Base-by-base conservation (phyloP, 139 green algal genomes). In the Raphidocelis subcapitata region DNA sequence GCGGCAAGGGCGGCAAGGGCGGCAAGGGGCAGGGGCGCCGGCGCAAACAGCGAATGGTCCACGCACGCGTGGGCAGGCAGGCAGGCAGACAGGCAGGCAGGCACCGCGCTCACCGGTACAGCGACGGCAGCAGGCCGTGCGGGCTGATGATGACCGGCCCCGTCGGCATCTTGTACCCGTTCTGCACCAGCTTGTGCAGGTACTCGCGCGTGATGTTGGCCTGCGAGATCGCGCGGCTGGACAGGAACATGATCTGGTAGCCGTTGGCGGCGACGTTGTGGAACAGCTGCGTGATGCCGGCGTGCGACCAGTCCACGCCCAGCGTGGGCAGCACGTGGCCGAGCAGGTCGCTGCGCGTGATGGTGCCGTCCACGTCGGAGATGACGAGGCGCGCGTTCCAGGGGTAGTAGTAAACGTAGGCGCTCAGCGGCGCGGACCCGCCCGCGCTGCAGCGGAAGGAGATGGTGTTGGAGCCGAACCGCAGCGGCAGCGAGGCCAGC, bases 61-160 rank as follows among this genome's bases (percentile, higher is more conserved):
- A n/a, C n/a, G n/a, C n/a, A n/a, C n/a, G n/a, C n/a, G n/a, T n/a
- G n/a, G n/a, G n/a, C n/a, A n/a, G n/a, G n/a, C n/a, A n/a, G n/a
- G n/a, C n/a, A n/a, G n/a, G n/a, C n/a, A n/a, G n/a, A n/a, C n/a
- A n/a, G n/a, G n/a, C n/a, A n/a, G n/a, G n/a, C n/a, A n/a, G n/a
- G n/a, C n/a, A n/a, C n/a, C n/a, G n/a, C n/a, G 29, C 66, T 31
- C 63, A 88, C 57, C 93, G 88, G 85, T 97, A 98, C 51, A 98
- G 82, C 21, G 88, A 94, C 5, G 92, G 93, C 63, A 97, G 81
- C 24, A 98, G 84, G 41, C 93, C 92, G 69, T 98, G 90, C 12
- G 94, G 94, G 10, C 93, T 97, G 31, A 97, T 96, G 74, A 98
- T 94, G 70, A 98, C 91, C 18, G 94, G 94, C 1, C 94, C 94